Percentiles rank a stretch among this genome's conserved stretches.
These are phyloP conservation scores for Epichloe uncinata DNA, from an alignment of 2,329 filamentous ascomycete genomes.

Conservation along the genomic window DNA sequence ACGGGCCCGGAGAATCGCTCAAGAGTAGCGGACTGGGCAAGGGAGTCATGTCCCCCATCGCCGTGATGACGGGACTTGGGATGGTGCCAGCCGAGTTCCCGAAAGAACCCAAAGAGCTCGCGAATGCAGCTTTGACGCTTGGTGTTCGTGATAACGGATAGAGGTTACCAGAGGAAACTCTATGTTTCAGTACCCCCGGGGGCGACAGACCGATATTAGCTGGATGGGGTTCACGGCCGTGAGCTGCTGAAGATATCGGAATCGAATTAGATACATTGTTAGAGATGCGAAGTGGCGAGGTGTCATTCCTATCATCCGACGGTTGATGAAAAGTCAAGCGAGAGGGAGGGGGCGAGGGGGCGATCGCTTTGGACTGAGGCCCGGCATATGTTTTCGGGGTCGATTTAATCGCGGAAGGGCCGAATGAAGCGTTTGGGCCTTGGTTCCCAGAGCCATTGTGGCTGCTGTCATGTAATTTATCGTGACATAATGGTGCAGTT, in stretches of 20 bases:
- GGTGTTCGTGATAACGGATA: conserved; percentile 44
- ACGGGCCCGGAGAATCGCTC: conserved; percentile 51
- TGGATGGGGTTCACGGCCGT: conserved; percentile 22
- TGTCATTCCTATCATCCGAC: conserved; percentile 5
- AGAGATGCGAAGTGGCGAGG: conserved; percentile 23
- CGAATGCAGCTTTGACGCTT: conserved; percentile 44
- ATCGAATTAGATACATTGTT: conserved; percentile 19
- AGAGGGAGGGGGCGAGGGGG: conserved; percentile 21
- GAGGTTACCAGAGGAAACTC: conserved; percentile 22
- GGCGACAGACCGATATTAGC: conserved; percentile 20
- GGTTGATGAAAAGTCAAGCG: conserved; percentile 7
- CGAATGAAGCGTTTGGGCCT: conserved; percentile 4
- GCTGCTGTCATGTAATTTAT: conserved; percentile 5
- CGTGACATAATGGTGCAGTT: conserved; percentile 15
- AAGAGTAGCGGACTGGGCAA: conserved; percentile 61
- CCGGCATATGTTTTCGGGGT: conserved; percentile 11
- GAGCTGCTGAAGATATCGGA: conserved; percentile 8
- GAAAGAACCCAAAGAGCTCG: conserved; percentile 32
- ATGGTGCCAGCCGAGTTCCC: conserved; percentile 52
- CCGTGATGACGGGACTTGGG: conserved; percentile 61
- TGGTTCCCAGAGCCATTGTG: conserved; percentile 3
- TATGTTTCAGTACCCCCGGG: conserved; percentile 16
- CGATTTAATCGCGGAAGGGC: conserved; percentile 6
- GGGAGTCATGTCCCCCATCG: conserved; percentile 67
- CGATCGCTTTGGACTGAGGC: conserved; percentile 17